A percentile compares a stretch with the other conserved stretches of the same genome.
These are phyloP conservation scores for Mycena citricolor DNA, from an alignment of 1,284 basidiomycete genomes.

Conservation along the genomic window DNA sequence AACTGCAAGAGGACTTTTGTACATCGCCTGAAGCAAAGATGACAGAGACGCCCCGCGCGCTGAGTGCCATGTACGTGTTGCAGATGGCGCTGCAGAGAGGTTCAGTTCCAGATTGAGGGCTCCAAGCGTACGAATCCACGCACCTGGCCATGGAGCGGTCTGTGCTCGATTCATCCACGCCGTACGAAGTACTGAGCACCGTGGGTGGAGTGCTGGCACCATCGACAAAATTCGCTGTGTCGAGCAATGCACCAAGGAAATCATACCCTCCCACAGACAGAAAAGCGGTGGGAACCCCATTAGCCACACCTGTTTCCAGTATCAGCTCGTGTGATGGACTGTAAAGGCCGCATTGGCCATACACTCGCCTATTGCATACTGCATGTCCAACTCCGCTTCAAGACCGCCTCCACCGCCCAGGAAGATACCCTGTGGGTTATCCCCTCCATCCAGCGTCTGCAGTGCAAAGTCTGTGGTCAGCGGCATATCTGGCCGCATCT, in stretches of 20 bases:
- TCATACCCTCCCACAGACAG: conserved; percentile 21
- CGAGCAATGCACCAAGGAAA: conserved; percentile 34
- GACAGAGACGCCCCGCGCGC: conserved; percentile 46
- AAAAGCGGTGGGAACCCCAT: conserved; percentile 26
- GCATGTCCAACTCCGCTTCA: conserved; percentile 35
- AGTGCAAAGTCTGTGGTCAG: conserved; percentile 22
- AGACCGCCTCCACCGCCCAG: conserved; percentile 34
- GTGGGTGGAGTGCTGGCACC: conserved; percentile 46
- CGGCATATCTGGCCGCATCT: conserved; percentile 23
- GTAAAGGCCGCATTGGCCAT: conserved; percentile 31
- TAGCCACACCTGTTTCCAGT: conserved; percentile 37
- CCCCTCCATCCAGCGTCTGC: conserved; percentile 44
- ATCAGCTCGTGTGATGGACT: conserved; percentile 30
- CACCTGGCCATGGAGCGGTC: conserved; percentile 17
- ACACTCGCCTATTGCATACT: conserved; percentile 25
- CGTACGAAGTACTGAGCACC: conserved; percentile 24
- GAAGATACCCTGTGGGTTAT: conserved; percentile 37
- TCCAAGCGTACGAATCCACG: no score
- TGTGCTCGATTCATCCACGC: conserved; percentile 15
- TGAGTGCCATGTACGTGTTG: conserved; percentile 29
- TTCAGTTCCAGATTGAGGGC: no score
- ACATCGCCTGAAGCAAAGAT: conserved; percentile 49
- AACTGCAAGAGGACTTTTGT: conserved; percentile 14
- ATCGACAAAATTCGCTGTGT: conserved; percentile 42
- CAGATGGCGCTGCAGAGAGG: conserved; percentile 30